A percentile compares a stretch with the other conserved stretches of the same genome.
These are phyloP conservation scores for Naganishia randhawae DNA, from an alignment of 768 basidiomycete species.

Conservation along the genomic window DNA sequence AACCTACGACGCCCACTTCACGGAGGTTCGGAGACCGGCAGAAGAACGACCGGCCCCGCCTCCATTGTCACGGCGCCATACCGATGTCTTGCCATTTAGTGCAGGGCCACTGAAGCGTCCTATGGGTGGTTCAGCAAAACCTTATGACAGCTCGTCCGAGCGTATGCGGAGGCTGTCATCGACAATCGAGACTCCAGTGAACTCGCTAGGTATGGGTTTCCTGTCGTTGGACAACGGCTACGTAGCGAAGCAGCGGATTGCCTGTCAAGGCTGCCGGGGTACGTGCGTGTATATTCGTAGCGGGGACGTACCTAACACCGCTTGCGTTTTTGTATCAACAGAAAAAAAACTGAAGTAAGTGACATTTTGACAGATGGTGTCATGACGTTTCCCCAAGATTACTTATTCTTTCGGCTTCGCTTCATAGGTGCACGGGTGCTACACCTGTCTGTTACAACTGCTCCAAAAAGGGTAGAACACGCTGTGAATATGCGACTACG, in stretches of 20 bases:
- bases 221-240: not conserved
- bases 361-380: not conserved
- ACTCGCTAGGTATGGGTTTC: not conserved
- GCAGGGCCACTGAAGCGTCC: not conserved
- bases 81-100: not conserved
- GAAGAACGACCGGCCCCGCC: not conserved
- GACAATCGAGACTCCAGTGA: not conserved
- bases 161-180: not conserved
- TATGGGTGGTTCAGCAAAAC: not conserved
- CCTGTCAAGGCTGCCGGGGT: slow-evolving; percentile 19
- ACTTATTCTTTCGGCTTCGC: not conserved
- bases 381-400: no score
- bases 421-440: slow-evolving; percentile 1
- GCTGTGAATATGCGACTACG: not conserved
- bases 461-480: slow-evolving; percentile 9
- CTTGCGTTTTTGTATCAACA: not conserved
- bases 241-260: slow-evolving; percentile 7
- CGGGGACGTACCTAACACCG: not conserved
- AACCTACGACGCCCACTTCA: not conserved
- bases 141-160: not conserved
- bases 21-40: not conserved
- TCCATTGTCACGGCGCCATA: not conserved
- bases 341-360: slow-evolving; percentile 21
- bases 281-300: not conserved
- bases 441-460: slow-evolving; percentile 15